Base-by-base conservation (phyloP, 148 eudicot species). In the Vaccinium myrtillus region DNA sequence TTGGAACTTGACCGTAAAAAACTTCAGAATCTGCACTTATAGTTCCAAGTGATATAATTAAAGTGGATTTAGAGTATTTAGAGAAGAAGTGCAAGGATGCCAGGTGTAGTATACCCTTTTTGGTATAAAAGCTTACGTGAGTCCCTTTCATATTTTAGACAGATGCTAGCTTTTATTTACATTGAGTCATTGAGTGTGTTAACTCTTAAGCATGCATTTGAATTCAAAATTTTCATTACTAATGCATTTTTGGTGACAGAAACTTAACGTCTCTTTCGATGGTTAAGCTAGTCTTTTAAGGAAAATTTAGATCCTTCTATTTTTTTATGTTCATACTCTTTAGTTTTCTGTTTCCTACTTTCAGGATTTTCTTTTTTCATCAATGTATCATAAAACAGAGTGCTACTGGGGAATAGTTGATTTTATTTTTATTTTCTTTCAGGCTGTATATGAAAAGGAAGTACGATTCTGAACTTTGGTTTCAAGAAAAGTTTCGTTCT, bases 381-480 rank as follows among this genome's bases (percentile, higher is more conserved):
- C 9, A 16, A 30, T 39, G 39, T n/a, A 10, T 15, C 4, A 8
- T 77, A 0, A 43, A 14, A 39, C 11, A 49, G 19, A 36, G 19
- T 13, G 51, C 43, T 32, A 32, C 13, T 70, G 58, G 58, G 69
- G 19, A 30, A 54, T 76, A 8, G 25, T n/a, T 76, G 1, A 15
- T 48, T 56, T 61, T 16, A 11, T 12, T 49, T 43, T 77, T 16
- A 50, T 15, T n/a, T 51, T 79, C 39, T 78, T 67, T 56, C 89
- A 95, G 98, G 92, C 82, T 84, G 81, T 87, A 71, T 87, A 82
- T 95, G 90, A 93, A 92, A 88, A 84, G 87, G 87, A 94, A 93
- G 91, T 93, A 92, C 75, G 82, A 87, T 73, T 90, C 93, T 43
- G 93, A 95, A 87, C 71, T 79, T 87, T 91, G 98, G 99, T 95